A percentile compares a stretch with the other conserved stretches of the same genome.
phyloP scores from a whole-genome alignment of 2,329 filamentous ascomycete genomes.

The Akanthomyces muscarius region DNA sequence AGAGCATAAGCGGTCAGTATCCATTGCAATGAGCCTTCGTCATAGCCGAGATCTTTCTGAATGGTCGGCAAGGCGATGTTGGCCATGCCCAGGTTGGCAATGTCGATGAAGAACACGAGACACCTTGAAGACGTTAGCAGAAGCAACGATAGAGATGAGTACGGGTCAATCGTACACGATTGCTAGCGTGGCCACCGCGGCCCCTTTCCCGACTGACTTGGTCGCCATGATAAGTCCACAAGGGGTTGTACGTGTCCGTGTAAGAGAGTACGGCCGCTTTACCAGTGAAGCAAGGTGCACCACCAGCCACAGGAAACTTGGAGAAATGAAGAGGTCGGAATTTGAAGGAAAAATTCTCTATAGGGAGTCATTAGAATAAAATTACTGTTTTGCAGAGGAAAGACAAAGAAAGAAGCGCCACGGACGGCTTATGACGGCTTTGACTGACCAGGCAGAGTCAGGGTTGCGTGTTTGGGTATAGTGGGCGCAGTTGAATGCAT shows the following conservation, averaged over 20 bases:
- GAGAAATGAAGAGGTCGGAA: no score
- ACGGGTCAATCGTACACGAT: not conserved
- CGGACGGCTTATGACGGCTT: not conserved
- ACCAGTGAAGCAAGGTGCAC: no score
- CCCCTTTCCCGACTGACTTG: not conserved
- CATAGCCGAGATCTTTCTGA: constrained; percentile 16
- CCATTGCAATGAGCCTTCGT: constrained; percentile 18
- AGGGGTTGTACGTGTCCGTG: not conserved
- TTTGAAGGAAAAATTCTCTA: no score
- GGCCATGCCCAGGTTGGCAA: constrained; percentile 19
- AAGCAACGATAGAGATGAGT: not conserved
- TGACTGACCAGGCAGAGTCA: not conserved
- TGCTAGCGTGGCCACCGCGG: not conserved
- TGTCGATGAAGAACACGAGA: constrained; percentile 18
- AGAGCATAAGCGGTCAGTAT: constrained; percentile 18
- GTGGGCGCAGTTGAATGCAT: not conserved
- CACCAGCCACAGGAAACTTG: no score
- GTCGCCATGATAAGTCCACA: not conserved
- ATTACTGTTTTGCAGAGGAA: no score
- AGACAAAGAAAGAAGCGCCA: no score
- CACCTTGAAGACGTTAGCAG: constrained; percentile 1
- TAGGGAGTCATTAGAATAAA: no score
- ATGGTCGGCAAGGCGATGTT: constrained; percentile 20
- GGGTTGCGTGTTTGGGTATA: not conserved
- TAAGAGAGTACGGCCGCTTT: no score